Percentiles rank a stretch among this genome's conserved stretches.
Conservation (phyloP, 176 grass and related monocot species). For the Paspalum vaginatum region DNA sequence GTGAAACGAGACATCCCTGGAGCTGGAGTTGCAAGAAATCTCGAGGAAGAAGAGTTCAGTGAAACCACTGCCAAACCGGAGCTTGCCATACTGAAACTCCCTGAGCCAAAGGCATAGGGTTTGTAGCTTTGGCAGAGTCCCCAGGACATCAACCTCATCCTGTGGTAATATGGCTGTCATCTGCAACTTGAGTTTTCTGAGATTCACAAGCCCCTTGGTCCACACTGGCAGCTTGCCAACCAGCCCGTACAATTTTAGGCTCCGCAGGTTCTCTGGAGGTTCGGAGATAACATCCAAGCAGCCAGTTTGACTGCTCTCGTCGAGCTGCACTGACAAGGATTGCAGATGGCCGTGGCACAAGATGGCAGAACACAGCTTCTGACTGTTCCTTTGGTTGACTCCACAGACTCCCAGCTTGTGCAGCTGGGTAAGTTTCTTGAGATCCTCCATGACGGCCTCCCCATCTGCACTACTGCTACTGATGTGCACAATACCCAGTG, state of each 20-base stretch:
- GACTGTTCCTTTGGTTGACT: not conserved
- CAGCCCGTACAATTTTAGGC: not conserved
- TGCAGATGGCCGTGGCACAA: not conserved
- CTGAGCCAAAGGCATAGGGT: not conserved
- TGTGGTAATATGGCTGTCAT: not conserved
- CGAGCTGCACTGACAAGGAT: not conserved
- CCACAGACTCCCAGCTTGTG: slow-evolving; percentile 20
- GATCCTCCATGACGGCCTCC: not conserved
- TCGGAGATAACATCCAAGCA: not conserved
- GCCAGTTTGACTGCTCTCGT: not conserved
- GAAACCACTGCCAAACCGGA: not conserved
- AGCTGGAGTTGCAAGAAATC: not conserved
- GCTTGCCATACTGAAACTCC: not conserved
- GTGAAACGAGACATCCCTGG: not conserved
- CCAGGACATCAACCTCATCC: not conserved
- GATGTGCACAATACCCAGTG: not conserved
- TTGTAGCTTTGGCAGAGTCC: not conserved
- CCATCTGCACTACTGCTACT: too few relatives aligned
- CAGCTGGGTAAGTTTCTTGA: slow-evolving; percentile 2
- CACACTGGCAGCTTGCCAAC: not conserved
- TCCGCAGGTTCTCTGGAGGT: not conserved
- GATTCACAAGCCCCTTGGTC: not conserved
- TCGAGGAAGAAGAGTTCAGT: not conserved
- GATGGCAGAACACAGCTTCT: not conserved
- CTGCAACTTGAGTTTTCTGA: not conserved